phyloP scores from a whole-genome alignment of 2,329 filamentous ascomycete species.

The Clonostachys byssicola region DNA sequence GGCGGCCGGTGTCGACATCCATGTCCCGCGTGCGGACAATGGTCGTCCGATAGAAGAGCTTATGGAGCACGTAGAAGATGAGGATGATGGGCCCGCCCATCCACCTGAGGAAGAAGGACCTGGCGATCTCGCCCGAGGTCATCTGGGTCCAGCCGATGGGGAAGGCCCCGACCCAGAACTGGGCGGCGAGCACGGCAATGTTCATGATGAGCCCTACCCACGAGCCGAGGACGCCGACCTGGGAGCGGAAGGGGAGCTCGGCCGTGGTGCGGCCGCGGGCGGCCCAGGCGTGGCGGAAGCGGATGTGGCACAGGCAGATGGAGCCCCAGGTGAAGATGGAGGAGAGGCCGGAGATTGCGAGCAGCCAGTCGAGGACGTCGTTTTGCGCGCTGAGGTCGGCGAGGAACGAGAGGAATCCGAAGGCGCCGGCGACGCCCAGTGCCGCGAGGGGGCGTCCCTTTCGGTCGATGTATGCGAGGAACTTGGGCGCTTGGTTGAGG shows the following conservation, averaged over 20 bases:
- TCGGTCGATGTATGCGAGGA: conserved; percentile 78
- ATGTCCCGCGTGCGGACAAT: conserved; percentile 69
- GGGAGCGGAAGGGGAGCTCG: conserved; percentile 77
- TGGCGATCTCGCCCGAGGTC: conserved; percentile 39
- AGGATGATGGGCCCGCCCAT: conserved; percentile 66
- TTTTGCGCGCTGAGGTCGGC: conserved; percentile 58
- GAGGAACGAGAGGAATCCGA: conserved; percentile 77
- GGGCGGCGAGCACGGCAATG: conserved; percentile 68
- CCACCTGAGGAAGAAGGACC: conserved; percentile 71
- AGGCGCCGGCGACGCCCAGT: conserved; percentile 59
- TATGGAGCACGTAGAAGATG: conserved; percentile 69
- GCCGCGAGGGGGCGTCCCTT: conserved; percentile 75
- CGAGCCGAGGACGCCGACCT: conserved; percentile 75
- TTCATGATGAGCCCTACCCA: conserved; percentile 79
- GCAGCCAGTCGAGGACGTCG: conserved; percentile 74
- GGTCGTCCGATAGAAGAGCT: conserved; percentile 66
- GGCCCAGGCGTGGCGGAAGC: conserved; percentile 80
- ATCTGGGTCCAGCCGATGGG: conserved; percentile 57
- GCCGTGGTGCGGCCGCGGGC: conserved; percentile 63
- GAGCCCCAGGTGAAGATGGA: conserved; percentile 78
- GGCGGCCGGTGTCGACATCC: conserved; percentile 80
- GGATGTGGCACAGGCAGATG: conserved; percentile 88
- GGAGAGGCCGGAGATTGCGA: conserved; percentile 68
- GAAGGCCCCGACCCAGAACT: conserved; percentile 85
- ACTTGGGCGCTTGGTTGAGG: conserved; percentile 74